Conservation (phyloP, 176 grass and related monocot species). For the Panicum miliaceum region DNA sequence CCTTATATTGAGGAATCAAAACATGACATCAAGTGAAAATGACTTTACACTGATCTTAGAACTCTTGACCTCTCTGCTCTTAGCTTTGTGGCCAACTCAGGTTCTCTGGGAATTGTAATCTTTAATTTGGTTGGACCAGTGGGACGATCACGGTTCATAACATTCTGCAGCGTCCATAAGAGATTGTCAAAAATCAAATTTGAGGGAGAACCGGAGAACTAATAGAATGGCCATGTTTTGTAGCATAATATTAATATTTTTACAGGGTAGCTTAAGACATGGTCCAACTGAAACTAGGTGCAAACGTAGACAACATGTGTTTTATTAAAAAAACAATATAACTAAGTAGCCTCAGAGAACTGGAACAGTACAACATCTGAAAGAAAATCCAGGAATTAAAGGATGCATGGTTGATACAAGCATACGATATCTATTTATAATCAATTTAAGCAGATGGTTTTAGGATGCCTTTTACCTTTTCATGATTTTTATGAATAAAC, state of each 20-base stretch:
- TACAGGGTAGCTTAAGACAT: background rate
- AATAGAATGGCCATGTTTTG: background rate
- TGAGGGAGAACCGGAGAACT: background rate
- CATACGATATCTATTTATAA: background rate
- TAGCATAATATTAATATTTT: conserved; percentile 2
- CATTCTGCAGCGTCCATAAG: conserved; percentile 42
- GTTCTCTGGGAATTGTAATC: conserved; percentile 78
- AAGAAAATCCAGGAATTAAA: conserved; percentile 4
- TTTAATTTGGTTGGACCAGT: conserved; percentile 49
- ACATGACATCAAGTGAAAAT: conserved; percentile 32
- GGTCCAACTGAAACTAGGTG: background rate
- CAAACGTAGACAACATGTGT: background rate
- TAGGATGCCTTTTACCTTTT: conserved; percentile 60
- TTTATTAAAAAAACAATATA: background rate
- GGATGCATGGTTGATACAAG: background rate
- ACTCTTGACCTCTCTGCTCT: conserved; percentile 73
- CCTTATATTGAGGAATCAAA: conserved; percentile 31
- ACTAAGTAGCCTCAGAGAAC: background rate
- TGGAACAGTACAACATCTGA: background rate
- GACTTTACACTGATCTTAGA: conserved; percentile 69
- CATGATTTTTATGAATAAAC: conserved; percentile 77
- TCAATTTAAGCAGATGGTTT: conserved; percentile 6
- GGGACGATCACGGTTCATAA: conserved; percentile 22
- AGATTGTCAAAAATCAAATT: conserved; percentile 28
- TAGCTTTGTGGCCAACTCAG: conserved; percentile 72